Base-by-base conservation (phyloP, 768 basidiomycete species). In the Rubroboletus pulcherrimus region DNA sequence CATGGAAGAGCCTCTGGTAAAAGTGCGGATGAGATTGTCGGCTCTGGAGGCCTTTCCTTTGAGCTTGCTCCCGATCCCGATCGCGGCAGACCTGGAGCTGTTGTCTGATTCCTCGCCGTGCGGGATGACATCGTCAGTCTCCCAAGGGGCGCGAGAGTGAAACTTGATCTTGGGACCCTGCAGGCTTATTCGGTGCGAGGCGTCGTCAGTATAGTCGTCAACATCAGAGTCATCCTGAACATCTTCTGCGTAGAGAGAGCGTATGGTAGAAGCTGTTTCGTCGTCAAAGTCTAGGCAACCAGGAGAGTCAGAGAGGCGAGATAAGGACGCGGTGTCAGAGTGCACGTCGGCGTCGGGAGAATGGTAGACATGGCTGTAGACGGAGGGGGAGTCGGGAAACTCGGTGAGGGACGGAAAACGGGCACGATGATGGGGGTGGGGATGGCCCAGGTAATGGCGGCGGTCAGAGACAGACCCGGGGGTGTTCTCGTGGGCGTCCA, bases 141-240 rank as follows among this genome's bases (percentile, higher is more conserved):
- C 89, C 90, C 90, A 93, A 39, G 90, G 90, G 17, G 90, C 86
- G 26, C 80, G 85, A 58, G 87, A 88, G 70, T 90, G 87, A 66
- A 90, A 83, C 49, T 85, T 83, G 80, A 91, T 88, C 71, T 83
- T 90, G 31, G 90, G 90, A n/a, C 91, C 91, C 34, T 87, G 81
- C 46, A 85, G 73, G 63, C 87, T 90, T 71, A 91, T 81, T 51
- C 85, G 78, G 55, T 77, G 69, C 2, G 77, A 71, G 37, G 74
- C 63, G 9, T 77, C 76, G 37, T 80, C 74, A 49, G 79, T 77
- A 43, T 75, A 75, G 40, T 74, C 75, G 45, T 73, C 72, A 2
- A 55, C 26, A 24, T 66, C 67, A 19, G 67, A 68, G 24, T 75
- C 73, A 45, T 78, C 73, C 45, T 69, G 73, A 42, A 68, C 46